Conservation (phyloP, 106 monocot species). For the Posidonia australis region DNA sequence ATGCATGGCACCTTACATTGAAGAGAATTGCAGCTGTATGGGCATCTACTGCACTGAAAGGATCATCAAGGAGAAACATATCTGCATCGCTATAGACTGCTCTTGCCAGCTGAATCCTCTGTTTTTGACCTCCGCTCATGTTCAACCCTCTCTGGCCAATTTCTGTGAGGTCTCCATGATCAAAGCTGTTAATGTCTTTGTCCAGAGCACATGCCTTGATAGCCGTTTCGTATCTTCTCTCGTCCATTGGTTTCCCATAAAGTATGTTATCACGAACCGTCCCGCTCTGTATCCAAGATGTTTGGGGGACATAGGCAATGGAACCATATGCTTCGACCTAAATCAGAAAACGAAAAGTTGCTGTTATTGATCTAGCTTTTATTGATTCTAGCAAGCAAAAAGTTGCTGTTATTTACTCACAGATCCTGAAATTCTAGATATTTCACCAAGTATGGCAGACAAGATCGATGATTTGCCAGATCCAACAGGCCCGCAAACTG, state of each 20-base stretch:
- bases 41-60: conserved; percentile 93
- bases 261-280: conserved; percentile 73
- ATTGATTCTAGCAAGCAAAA: neutral
- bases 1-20: conserved; percentile 39
- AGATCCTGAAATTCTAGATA: conserved; percentile 53
- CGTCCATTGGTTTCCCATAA: conserved; percentile 60
- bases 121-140: conserved; percentile 95
- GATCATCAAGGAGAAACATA: conserved; percentile 81
- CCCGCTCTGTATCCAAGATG: conserved; percentile 79
- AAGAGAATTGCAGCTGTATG: conserved; percentile 76
- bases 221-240: conserved; percentile 40
- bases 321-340: conserved; percentile 55
- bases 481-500: conserved; percentile 69
- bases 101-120: conserved; percentile 85
- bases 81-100: conserved; percentile 82
- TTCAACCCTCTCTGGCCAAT: conserved; percentile 92
- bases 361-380: neutral
- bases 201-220: conserved; percentile 63
- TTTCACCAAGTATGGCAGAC: conserved; percentile 64
- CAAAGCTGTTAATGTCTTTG: conserved; percentile 69
- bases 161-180: conserved; percentile 74
- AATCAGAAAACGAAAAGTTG: neutral
- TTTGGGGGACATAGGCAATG: conserved; percentile 81
- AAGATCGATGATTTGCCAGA: conserved; percentile 67
- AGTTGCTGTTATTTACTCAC: conserved; percentile 26